Percentiles rank a stretch among this genome's conserved stretches.
Conservation (phyloP, 257 asterid species). For the Solanum lycopersicoides region DNA sequence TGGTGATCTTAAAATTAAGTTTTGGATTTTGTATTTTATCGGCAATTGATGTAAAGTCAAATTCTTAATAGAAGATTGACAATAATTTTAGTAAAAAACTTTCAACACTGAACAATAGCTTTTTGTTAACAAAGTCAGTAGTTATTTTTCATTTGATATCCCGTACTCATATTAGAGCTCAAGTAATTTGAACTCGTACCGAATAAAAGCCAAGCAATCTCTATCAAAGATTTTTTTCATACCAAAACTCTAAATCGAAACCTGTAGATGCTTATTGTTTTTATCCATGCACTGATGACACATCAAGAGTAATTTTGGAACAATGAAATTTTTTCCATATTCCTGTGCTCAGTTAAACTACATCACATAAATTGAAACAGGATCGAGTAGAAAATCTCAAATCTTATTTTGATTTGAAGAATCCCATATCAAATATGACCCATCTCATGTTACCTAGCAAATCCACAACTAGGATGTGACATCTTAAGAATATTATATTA, state of each 20-base stretch:
- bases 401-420: background rate
- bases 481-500: background rate
- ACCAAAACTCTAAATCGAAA: background rate
- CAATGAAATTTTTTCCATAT: background rate
- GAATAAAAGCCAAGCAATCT: background rate
- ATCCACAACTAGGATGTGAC: background rate
- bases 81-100: background rate
- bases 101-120: background rate
- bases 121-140: background rate
- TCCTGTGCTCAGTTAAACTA: no score
- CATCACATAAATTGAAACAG: background rate
- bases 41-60: background rate
- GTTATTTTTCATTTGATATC: no score
- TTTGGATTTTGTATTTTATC: background rate
- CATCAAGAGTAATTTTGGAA: background rate
- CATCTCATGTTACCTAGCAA: background rate
- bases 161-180: background rate
- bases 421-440: background rate
- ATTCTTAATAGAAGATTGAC: background rate
- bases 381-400: background rate
- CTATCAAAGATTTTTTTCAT: background rate
- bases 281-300: background rate
- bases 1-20: background rate
- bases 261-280: background rate
- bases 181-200: no score